Evolutionary conservation across 345 rosid genomes (phyloP), one percentile per base, ranked within the genome.

Genomic region (Heritiera littoralis): DNA sequence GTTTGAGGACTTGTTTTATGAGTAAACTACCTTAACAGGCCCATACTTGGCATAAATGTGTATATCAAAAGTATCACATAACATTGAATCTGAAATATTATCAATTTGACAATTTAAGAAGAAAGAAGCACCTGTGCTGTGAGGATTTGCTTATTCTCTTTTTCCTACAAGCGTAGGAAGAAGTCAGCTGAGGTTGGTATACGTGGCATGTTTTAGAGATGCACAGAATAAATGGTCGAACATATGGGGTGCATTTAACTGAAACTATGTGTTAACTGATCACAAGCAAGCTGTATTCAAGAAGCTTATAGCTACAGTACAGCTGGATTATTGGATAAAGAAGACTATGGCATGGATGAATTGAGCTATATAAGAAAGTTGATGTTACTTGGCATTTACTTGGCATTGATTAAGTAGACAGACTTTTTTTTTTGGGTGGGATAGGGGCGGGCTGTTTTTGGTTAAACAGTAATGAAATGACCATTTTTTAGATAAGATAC

Each of bases 401-500:
- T 61, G 40, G 40, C 66, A 4, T 30, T 61, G 66, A 61, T 61
- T 3, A 30, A 61, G 66, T 11, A 30, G 7, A 30, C 15, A 11
- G 3, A 28, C 65, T 20, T 61, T 1, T 7, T 18, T 7, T 7
- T n/a, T 56, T 56, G 56, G 56, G 56, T 4, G n/a, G 7, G 58
- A 38, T 51, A 5, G 15, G 3, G 10, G 4, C 17, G 4, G 51
- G 72, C 14, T 43, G 7, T 20, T 67, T 63, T 67, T 43, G 51
- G 12, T 66, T 43, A n/a, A 38, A 35, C 48, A 35, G 54, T 54
- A 20, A 43, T 41, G 35, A 60, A 23, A 23, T 40, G 43, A 41
- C 17, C 64, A 43, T 58, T 40, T 45, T 41, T 75, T 55, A 40
- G 68, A 23, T 6, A 45, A 59, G 78, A 75, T 59, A 40, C 52